phyloP scores from a whole-genome alignment of 208 protist genomes.

The Acanthamoeba divionensis region DNA sequence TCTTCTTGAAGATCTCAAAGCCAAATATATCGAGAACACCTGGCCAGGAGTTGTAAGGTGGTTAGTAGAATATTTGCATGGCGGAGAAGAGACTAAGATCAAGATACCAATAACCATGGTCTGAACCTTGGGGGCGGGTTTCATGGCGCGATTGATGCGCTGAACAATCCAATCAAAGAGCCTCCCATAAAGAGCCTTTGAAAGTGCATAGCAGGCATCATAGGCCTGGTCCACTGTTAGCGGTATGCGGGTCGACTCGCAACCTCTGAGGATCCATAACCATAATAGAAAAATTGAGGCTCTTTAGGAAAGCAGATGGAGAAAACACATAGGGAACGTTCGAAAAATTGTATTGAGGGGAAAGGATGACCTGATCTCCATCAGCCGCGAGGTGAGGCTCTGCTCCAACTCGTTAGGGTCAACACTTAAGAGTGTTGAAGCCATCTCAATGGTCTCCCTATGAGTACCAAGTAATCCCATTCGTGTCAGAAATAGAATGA shows the following conservation, averaged over 20 bases:
- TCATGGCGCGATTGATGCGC: constrained; percentile 65
- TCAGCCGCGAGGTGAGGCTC: neutral
- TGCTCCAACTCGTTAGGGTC: neutral
- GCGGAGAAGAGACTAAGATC: too few relatives aligned
- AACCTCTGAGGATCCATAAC: too few relatives aligned
- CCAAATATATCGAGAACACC: constrained; percentile 77
- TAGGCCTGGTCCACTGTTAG: neutral
- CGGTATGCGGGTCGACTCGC: neutral
- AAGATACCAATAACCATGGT: constrained; percentile 56
- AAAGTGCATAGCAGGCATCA: constrained; percentile 69
- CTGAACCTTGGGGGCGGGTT: neutral
- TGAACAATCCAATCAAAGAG: constrained; percentile 78
- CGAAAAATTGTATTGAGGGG: too few relatives aligned
- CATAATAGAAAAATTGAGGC: too few relatives aligned
- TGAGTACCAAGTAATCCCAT: neutral
- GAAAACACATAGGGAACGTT: too few relatives aligned
- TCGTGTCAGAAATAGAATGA: too few relatives aligned
- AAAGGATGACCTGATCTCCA: too few relatives aligned
- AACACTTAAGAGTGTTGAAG: neutral
- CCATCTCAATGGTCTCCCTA: neutral
- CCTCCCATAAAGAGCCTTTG: constrained; percentile 73
- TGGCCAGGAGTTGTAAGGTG: too few relatives aligned
- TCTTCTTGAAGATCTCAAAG: constrained; percentile 84
- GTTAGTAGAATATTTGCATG: too few relatives aligned
- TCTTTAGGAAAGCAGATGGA: too few relatives aligned